A percentile compares a stretch with the other conserved stretches of the same genome.
Evolutionary conservation across 805 yeast genomes (phyloP).

Genomic region (Kuraishia hungarica): DNA sequence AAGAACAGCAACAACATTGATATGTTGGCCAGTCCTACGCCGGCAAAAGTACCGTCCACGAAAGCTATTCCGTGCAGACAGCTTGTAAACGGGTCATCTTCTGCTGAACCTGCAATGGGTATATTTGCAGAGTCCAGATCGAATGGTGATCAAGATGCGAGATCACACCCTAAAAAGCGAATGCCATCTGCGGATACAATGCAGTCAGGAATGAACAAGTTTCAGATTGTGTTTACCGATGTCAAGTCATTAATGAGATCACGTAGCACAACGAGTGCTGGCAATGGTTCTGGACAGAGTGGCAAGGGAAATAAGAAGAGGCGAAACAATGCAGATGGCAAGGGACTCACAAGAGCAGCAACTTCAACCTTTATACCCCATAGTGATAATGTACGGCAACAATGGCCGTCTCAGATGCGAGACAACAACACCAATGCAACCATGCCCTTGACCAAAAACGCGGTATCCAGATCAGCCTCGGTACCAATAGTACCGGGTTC

Average conservation of each 20-base stretch:
- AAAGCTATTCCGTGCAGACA: background rate
- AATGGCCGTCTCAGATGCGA: background rate
- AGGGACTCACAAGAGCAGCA: background rate
- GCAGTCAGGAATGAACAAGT: constrained; percentile 34
- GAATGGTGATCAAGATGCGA: background rate
- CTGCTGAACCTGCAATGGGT: constrained; percentile 21
- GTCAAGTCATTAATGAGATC: constrained; percentile 13
- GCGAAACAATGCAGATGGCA: background rate
- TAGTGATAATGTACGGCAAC: background rate
- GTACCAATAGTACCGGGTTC: background rate
- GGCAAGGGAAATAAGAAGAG: background rate
- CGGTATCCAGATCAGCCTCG: background rate
- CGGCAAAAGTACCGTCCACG: background rate
- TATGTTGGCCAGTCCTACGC: constrained; percentile 3
- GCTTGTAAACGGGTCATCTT: background rate
- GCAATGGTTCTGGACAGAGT: background rate
- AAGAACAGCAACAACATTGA: background rate
- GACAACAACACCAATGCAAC: background rate
- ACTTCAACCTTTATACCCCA: background rate
- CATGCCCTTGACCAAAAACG: background rate
- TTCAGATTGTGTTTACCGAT: constrained; percentile 38
- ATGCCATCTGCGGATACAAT: constrained; percentile 10
- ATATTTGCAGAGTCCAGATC: constrained; percentile 16
- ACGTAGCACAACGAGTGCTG: background rate
- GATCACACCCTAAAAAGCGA: constrained; percentile 5